Percentiles rank a stretch among this genome's conserved stretches.
These are phyloP conservation scores for Eutrema japonicum DNA, from an alignment of 345 rosid genomes.

Conservation along the genomic window DNA sequence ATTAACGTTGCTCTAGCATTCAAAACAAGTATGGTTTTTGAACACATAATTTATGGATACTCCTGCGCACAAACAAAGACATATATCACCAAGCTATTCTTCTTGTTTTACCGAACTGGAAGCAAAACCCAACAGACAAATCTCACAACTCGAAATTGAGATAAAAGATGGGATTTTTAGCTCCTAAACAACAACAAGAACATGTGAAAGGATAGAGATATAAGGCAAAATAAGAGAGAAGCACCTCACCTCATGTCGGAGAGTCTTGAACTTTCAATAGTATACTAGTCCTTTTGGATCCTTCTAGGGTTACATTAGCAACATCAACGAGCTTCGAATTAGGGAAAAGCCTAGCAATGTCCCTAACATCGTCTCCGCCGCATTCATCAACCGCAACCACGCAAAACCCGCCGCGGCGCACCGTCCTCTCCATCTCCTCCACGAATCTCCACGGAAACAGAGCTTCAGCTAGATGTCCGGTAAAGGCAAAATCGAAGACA, in stretches of 20 bases:
- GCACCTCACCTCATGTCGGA: constrained; percentile 19
- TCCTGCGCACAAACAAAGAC: constrained; percentile 9
- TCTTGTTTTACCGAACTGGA: neutral
- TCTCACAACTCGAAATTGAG: neutral
- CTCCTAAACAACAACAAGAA: neutral
- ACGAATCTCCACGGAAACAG: constrained; percentile 66
- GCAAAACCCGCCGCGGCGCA: constrained; percentile 60
- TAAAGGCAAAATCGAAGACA: constrained; percentile 73
- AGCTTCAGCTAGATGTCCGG: constrained; percentile 62
- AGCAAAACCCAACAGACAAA: neutral
- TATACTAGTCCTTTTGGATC: constrained; percentile 62
- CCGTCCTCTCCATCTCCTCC: constrained; percentile 90
- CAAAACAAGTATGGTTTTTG: neutral
- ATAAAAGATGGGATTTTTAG: neutral
- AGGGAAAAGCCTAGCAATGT: constrained; percentile 55
- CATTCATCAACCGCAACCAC: constrained; percentile 67
- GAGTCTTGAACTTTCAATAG: constrained; percentile 48
- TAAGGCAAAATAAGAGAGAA: neutral
- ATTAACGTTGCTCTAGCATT: constrained; percentile 9
- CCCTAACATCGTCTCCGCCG: constrained; percentile 48
- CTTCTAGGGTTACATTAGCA: constrained; percentile 57
- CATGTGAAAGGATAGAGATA: neutral
- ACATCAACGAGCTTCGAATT: constrained; percentile 55
- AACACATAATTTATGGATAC: neutral
- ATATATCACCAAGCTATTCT: neutral